phyloP scores from a whole-genome alignment of 2,329 filamentous ascomycete species.

The Diaporthe sp. region DNA sequence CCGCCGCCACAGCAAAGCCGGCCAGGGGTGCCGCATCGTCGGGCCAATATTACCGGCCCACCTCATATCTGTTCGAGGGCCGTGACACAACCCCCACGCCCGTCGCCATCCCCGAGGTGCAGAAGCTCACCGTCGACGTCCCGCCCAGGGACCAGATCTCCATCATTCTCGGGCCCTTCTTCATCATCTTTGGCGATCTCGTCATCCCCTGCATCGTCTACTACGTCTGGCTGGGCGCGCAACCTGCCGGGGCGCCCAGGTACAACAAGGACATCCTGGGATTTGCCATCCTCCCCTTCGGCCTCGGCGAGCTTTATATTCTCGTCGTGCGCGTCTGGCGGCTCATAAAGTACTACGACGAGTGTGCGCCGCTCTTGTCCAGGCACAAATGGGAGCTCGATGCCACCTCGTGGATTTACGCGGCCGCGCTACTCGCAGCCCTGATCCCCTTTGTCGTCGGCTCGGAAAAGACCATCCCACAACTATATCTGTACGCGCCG shows the following conservation, averaged over 20 bases:
- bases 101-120: constrained; percentile 32
- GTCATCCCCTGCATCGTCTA: constrained; percentile 41
- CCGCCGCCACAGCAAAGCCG: not conserved
- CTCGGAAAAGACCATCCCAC: constrained; percentile 34
- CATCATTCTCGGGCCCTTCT: constrained; percentile 39
- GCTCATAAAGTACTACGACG: constrained; percentile 36
- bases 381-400: constrained; percentile 39
- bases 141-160: constrained; percentile 39
- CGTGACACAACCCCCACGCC: constrained; percentile 23
- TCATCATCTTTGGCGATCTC: constrained; percentile 41
- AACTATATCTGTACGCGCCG: constrained; percentile 40
- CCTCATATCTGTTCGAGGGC: constrained; percentile 36
- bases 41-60: constrained; percentile 7
- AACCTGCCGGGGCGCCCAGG: constrained; percentile 17
- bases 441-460: constrained; percentile 40
- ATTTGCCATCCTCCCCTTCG: constrained; percentile 70
- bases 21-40: not conserved
- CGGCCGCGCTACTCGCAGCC: constrained; percentile 32
- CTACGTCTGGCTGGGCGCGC: constrained; percentile 37
- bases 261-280: constrained; percentile 67
- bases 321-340: constrained; percentile 36
- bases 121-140: constrained; percentile 36
- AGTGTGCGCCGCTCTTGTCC: constrained; percentile 40
- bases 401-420: constrained; percentile 41
- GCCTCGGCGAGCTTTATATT: constrained; percentile 51